These are phyloP conservation scores for Circinella umbellata DNA, from an alignment of 371 early-diverging fungal genomes.

Conservation along the genomic window DNA sequence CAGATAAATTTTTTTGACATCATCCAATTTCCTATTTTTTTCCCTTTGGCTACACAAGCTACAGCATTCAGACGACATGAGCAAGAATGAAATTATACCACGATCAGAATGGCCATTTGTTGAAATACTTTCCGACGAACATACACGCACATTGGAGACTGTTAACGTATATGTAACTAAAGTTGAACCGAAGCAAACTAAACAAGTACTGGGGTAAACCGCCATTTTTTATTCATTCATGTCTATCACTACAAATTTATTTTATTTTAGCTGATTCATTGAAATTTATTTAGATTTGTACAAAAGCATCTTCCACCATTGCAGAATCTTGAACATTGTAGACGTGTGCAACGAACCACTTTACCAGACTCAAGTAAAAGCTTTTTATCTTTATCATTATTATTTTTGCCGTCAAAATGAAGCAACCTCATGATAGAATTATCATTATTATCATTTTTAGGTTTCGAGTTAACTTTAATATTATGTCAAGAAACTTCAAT, in stretches of 20 bases:
- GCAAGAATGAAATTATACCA: constrained; percentile 23
- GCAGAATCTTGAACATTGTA: constrained; percentile 46
- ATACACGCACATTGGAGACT: constrained; percentile 42
- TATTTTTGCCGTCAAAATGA: background rate
- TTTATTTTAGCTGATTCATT: background rate
- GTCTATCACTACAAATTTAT: background rate
- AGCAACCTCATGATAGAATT: background rate
- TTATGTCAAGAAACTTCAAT: constrained; percentile 33
- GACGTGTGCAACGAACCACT: constrained; percentile 43
- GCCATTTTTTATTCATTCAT: background rate
- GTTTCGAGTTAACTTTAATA: constrained; percentile 33
- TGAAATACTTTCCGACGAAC: constrained; percentile 47
- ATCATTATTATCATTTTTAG: constrained; percentile 11
- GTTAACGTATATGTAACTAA: constrained; percentile 40
- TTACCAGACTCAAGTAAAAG: constrained; percentile 15
- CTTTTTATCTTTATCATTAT: background rate
- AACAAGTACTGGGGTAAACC: constrained; percentile 44
- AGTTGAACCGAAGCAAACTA: constrained; percentile 49
- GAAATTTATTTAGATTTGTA: constrained; percentile 39
- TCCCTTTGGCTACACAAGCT: background rate
- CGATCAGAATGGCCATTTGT: constrained; percentile 46
- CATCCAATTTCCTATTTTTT: too few relatives aligned
- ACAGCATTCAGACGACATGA: background rate
- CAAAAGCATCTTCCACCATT: constrained; percentile 43
- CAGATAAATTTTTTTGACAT: too few relatives aligned